A percentile compares a stretch with the other conserved stretches of the same genome.
Evolutionary conservation across 1,284 basidiomycete genomes (phyloP).

Genomic region (Ganoderma leucocontextum): DNA sequence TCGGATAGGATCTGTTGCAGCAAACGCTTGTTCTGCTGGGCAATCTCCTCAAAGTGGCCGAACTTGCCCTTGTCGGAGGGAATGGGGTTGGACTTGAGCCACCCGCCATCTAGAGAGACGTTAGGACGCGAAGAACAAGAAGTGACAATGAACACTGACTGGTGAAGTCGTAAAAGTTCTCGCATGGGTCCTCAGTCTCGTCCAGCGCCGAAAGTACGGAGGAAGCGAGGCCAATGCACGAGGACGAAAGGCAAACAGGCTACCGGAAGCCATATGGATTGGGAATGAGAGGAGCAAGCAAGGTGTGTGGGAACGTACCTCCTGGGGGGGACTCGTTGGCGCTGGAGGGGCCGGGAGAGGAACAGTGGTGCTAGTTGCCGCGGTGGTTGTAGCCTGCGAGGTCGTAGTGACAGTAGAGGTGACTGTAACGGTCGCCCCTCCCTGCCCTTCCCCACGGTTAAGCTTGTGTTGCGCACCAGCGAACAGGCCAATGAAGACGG

Average conservation of each 20-base stretch:
- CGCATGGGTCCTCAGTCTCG: constrained; percentile 88
- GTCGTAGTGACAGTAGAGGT: constrained; percentile 40
- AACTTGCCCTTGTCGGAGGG: constrained; percentile 84
- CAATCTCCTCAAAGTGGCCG: constrained; percentile 68
- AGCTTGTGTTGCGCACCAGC: constrained; percentile 86
- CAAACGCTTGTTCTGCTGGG: constrained; percentile 70
- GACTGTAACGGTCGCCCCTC: constrained; percentile 43
- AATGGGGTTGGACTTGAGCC: constrained; percentile 82
- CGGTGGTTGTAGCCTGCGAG: constrained; percentile 37
- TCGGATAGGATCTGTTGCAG: constrained; percentile 60
- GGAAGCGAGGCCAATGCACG: constrained; percentile 88
- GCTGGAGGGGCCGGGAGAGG: constrained; percentile 41
- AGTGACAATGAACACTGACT: constrained; percentile 57
- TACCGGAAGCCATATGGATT: constrained; percentile 35
- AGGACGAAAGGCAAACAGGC: constrained; percentile 78
- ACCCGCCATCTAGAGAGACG: constrained; percentile 71
- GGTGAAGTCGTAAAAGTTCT: constrained; percentile 94
- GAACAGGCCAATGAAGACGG: constrained; percentile 93
- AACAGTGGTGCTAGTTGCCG: constrained; percentile 45
- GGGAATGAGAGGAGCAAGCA: neutral
- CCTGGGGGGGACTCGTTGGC: constrained; percentile 58
- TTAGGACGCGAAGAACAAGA: constrained; percentile 17
- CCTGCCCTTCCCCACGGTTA: constrained; percentile 51
- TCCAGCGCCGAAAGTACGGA: constrained; percentile 87
- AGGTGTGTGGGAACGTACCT: constrained; percentile 46